These are phyloP conservation scores for Calonectria leucothoes DNA, from an alignment of 2,329 filamentous ascomycete genomes.

Conservation along the genomic window DNA sequence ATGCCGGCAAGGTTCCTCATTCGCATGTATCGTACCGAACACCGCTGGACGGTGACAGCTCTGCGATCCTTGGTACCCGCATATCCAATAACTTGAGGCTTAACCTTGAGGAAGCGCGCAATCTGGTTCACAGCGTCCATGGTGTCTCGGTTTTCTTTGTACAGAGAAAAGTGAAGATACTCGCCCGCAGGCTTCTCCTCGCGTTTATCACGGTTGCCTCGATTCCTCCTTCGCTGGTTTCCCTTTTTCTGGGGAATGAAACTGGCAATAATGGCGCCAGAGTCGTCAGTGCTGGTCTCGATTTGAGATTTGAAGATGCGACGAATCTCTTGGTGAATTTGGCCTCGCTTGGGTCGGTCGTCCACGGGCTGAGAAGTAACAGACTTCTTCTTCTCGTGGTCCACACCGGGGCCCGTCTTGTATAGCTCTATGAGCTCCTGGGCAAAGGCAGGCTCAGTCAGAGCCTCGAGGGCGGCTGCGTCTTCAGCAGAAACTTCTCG, in stretches of 20 bases:
- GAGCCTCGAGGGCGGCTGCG: constrained; percentile 48
- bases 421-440: constrained; percentile 56
- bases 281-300: constrained; percentile 75
- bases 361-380: constrained; percentile 55
- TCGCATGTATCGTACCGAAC: constrained; percentile 69
- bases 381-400: constrained; percentile 43
- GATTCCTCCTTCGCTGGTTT: constrained; percentile 41
- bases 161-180: constrained; percentile 90
- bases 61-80: constrained; percentile 93
- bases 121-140: constrained; percentile 90
- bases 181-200: constrained; percentile 67
- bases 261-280: constrained; percentile 73
- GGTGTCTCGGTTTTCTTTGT: constrained; percentile 97
- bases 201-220: constrained; percentile 37
- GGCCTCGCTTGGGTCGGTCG: constrained; percentile 58
- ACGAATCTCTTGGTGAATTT: constrained; percentile 73
- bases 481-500: constrained; percentile 48
- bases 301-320: constrained; percentile 83
- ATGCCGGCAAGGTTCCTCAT: constrained; percentile 72
- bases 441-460: constrained; percentile 55
- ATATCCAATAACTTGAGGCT: constrained; percentile 77
- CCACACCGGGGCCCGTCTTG: constrained; percentile 47
- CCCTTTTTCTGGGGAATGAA: constrained; percentile 64
- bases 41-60: constrained; percentile 85
- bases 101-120: constrained; percentile 78